Percentiles rank a stretch among this genome's conserved stretches.
phyloP scores from a whole-genome alignment of 192 early-diverging fungal species.

The Funneliformis geosporum region DNA sequence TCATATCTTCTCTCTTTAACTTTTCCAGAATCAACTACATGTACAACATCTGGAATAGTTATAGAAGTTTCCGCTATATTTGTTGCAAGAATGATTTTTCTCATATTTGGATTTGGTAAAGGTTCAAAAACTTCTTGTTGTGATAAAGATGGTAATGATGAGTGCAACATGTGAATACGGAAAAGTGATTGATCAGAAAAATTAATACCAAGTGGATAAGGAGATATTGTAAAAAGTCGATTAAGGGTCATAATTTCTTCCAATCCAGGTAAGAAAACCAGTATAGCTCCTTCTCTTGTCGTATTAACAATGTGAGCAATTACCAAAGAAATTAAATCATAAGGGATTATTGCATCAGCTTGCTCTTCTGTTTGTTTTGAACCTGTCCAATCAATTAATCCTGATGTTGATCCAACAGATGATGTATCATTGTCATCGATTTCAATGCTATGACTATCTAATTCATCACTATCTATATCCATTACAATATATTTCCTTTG shows the following conservation, averaged over 20 bases:
- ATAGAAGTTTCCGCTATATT: slow-evolving; percentile 78
- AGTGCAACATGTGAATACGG: slow-evolving; percentile 59
- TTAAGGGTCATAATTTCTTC: slow-evolving; percentile 60
- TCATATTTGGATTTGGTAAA: slow-evolving; percentile 41
- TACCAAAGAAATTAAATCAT: slow-evolving; percentile 42
- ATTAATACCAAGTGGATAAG: slow-evolving; percentile 47
- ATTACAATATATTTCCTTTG: neutral
- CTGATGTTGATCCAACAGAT: slow-evolving; percentile 19
- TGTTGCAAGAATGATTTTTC: slow-evolving; percentile 69
- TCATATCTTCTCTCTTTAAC: slow-evolving; percentile 65
- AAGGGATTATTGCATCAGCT: slow-evolving; percentile 46
- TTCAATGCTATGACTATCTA: slow-evolving; percentile 36
- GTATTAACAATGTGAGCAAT: slow-evolving; percentile 47
- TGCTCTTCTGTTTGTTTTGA: slow-evolving; percentile 43
- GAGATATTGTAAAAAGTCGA: slow-evolving; percentile 46
- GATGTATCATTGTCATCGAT: slow-evolving; percentile 39
- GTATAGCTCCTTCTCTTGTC: slow-evolving; percentile 59
- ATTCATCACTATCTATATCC: slow-evolving; percentile 23
- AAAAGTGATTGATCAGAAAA: slow-evolving; percentile 53
- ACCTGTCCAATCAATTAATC: slow-evolving; percentile 28
- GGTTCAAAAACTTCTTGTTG: slow-evolving; percentile 68
- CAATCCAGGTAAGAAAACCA: slow-evolving; percentile 74
- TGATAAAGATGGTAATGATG: slow-evolving; percentile 56
- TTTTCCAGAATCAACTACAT: slow-evolving; percentile 67
- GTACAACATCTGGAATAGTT: slow-evolving; percentile 73